A percentile compares a stretch with the other conserved stretches of the same genome.
Conservation (phyloP, 768 basidiomycete genomes). For the Hebeloma cylindrosporum region DNA sequence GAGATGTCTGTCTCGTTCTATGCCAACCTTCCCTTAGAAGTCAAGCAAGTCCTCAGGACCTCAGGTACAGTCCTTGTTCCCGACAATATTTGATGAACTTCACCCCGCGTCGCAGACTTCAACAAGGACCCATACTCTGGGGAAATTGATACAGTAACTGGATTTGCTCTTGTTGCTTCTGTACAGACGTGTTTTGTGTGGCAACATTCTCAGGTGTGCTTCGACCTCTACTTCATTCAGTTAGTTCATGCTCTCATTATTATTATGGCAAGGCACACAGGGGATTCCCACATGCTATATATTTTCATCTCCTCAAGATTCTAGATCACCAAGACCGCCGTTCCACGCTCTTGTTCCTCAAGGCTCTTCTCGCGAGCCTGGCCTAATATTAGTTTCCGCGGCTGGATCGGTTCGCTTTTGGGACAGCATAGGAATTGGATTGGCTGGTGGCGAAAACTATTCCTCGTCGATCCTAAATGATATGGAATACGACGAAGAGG, state of each 20-base stretch:
- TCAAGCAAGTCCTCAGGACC: constrained; percentile 67
- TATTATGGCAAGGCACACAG: constrained; percentile 48
- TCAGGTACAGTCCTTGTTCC: constrained; percentile 47
- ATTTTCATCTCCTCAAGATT: constrained; percentile 63
- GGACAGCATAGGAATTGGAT: constrained; percentile 83
- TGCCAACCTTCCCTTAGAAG: constrained; percentile 69
- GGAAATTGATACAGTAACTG: constrained; percentile 67
- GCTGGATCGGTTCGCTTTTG: constrained; percentile 80
- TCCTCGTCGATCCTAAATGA: constrained; percentile 48
- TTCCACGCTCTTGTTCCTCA: constrained; percentile 69
- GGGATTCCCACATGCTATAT: constrained; percentile 83
- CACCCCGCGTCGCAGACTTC: constrained; percentile 55
- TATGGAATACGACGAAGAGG: constrained; percentile 53
- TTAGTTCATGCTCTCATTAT: constrained; percentile 6
- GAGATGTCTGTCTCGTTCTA: constrained; percentile 69
- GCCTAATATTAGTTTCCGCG: constrained; percentile 74
- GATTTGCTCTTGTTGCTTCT: constrained; percentile 74
- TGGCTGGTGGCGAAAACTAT: constrained; percentile 76
- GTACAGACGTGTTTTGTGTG: constrained; percentile 78
- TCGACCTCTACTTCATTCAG: not conserved
- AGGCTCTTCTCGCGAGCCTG: constrained; percentile 74
- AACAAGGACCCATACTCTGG: constrained; percentile 67
- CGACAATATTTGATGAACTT: constrained; percentile 5
- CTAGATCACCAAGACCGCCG: constrained; percentile 40
- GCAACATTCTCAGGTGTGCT: constrained; percentile 69